Evolutionary conservation across 495 filamentous ascomycete species (phyloP).

Genomic region (Aspergillus homomorphus): DNA sequence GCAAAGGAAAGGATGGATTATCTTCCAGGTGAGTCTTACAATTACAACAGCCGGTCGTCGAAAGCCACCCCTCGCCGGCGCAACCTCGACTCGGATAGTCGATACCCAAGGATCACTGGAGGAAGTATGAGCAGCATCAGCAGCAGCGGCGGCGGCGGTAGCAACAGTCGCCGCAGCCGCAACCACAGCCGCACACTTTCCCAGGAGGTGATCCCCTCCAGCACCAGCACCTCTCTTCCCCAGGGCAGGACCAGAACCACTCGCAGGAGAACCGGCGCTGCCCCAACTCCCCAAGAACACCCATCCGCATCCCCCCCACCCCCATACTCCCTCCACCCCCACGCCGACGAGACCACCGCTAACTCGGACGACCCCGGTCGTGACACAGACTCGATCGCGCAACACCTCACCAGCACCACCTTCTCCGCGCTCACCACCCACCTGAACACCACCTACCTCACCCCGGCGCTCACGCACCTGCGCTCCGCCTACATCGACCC

Average conservation of each 20-base stretch:
- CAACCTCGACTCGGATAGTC: background rate
- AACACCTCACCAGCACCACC: slow-evolving; percentile 23
- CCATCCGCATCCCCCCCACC: slow-evolving; percentile 2
- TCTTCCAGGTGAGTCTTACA: slow-evolving; percentile 10
- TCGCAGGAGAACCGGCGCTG: too few relatives aligned
- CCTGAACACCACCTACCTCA: slow-evolving; percentile 29
- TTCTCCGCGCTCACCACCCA: slow-evolving; percentile 14
- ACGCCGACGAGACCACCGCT: too few relatives aligned
- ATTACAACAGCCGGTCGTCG: background rate
- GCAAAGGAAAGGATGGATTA: slow-evolving; percentile 11
- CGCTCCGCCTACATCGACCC: slow-evolving; percentile 38
- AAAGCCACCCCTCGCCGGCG: background rate
- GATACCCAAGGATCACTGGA: too few relatives aligned
- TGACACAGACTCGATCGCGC: slow-evolving; percentile 18
- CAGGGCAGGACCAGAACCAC: too few relatives aligned
- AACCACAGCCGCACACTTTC: too few relatives aligned
- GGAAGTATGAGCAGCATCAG: too few relatives aligned
- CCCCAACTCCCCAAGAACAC: too few relatives aligned
- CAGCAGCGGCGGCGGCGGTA: too few relatives aligned
- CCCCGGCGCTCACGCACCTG: slow-evolving; percentile 28
- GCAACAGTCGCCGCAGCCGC: too few relatives aligned
- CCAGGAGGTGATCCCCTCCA: too few relatives aligned
- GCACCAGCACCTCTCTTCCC: too few relatives aligned
- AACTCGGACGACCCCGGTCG: too few relatives aligned
- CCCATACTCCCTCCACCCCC: slow-evolving; percentile 3